Conservation (phyloP, 495 filamentous ascomycete species). For the Amniculicola lignicola region DNA sequence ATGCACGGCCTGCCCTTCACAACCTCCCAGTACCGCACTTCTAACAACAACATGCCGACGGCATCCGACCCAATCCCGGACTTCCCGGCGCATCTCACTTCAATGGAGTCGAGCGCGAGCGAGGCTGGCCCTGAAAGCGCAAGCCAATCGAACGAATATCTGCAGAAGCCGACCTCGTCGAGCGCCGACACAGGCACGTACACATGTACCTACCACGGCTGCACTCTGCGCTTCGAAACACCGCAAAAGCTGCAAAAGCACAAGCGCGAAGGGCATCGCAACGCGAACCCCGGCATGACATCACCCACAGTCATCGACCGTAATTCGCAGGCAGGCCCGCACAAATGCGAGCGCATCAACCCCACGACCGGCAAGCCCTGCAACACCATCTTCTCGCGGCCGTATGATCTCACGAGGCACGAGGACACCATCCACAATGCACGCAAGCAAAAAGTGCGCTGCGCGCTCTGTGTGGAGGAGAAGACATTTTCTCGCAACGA, state of each 20-base stretch:
- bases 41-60: slow-evolving; percentile 25
- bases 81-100: slow-evolving; percentile 59
- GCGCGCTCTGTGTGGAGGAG: slow-evolving; percentile 91
- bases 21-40: slow-evolving; percentile 26
- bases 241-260: slow-evolving; percentile 87
- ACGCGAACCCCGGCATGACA: slow-evolving; percentile 46
- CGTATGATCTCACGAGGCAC: slow-evolving; percentile 95
- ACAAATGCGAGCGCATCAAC: slow-evolving; percentile 88
- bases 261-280: slow-evolving; percentile 87
- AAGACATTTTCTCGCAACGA: slow-evolving; percentile 95
- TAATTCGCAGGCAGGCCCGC: slow-evolving; percentile 83
- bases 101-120: slow-evolving; percentile 64
- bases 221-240: slow-evolving; percentile 81
- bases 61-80: slow-evolving; percentile 49
- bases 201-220: slow-evolving; percentile 92
- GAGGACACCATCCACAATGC: slow-evolving; percentile 98
- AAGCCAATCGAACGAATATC: slow-evolving; percentile 26
- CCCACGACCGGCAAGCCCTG: slow-evolving; percentile 94
- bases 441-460: slow-evolving; percentile 92
- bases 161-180: slow-evolving; percentile 56
- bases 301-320: slow-evolving; percentile 52
- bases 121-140: slow-evolving; percentile 45
- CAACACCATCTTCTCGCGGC: slow-evolving; percentile 93
- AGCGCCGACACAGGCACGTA: slow-evolving; percentile 82
- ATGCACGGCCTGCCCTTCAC: slow-evolving; percentile 30